A percentile compares a stretch with the other conserved stretches of the same genome.
phyloP scores from a whole-genome alignment of 768 basidiomycete genomes.

The Dacryopinax primogenitus region DNA sequence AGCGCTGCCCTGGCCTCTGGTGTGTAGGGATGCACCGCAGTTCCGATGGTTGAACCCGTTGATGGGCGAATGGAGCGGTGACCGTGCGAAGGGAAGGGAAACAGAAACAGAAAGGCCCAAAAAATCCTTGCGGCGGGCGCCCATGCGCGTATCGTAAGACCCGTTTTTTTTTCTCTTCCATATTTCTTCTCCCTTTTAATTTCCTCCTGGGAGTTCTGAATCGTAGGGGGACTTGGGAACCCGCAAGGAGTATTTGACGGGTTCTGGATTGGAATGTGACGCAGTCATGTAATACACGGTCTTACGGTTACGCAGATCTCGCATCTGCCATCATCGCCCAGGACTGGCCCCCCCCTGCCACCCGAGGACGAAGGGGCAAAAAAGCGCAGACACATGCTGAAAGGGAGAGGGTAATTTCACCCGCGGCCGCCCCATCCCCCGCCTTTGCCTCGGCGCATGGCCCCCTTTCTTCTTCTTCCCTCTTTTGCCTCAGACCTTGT shows the following conservation, averaged over 20 bases:
- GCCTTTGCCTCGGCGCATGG: background rate
- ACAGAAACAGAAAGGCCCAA: background rate
- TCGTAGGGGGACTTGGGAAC: slow-evolving; percentile 8
- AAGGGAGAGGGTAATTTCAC: background rate
- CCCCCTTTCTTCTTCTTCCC: too few species aligned
- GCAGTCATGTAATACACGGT: background rate
- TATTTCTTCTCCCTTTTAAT: too few species aligned
- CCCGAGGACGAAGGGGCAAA: too few species aligned
- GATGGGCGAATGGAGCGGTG: slow-evolving; percentile 6
- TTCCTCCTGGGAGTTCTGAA: background rate
- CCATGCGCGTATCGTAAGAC: slow-evolving; percentile 5
- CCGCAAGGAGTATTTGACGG: background rate
- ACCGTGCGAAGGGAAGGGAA: background rate
- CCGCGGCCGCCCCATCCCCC: background rate
- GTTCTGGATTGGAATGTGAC: slow-evolving; percentile 8
- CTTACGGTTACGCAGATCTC: background rate
- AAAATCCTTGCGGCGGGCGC: background rate
- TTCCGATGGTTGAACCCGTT: slow-evolving; percentile 8
- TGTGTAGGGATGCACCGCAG: background rate
- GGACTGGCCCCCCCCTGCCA: background rate
- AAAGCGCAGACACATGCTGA: background rate
- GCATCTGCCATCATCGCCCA: slow-evolving; percentile 4
- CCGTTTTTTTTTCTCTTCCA: slow-evolving; percentile 5
- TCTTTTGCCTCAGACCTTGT: too few species aligned
- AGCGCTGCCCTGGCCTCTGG: slow-evolving; percentile 4